A percentile compares a stretch with the other conserved stretches of the same genome.
phyloP scores from a whole-genome alignment of 2,329 filamentous ascomycete species.

The Penicillium expansum region DNA sequence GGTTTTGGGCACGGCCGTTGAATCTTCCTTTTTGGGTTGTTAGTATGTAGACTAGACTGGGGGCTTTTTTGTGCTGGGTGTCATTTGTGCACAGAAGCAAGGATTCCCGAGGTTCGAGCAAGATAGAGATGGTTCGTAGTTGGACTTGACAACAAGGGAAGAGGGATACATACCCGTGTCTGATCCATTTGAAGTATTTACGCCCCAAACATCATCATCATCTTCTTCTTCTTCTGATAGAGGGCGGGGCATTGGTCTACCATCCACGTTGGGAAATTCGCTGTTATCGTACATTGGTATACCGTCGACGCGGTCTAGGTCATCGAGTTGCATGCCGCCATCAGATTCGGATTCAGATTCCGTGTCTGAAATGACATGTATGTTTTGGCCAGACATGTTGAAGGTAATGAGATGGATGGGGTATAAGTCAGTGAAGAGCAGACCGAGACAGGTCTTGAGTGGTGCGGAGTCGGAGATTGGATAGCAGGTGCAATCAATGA shows the following conservation, averaged over 20 bases:
- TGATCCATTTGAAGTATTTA: background rate
- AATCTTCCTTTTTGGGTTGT: background rate
- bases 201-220: background rate
- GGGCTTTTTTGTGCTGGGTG: background rate
- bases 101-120: background rate
- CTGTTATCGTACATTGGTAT: background rate
- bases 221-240: too few species aligned
- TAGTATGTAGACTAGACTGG: background rate
- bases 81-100: background rate
- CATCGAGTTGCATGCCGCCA: conserved; percentile 29
- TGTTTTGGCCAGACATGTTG: conserved; percentile 15
- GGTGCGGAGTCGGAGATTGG: background rate
- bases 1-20: background rate
- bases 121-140: background rate
- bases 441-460: background rate
- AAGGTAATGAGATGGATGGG: background rate
- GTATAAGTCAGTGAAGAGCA: background rate
- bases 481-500: background rate
- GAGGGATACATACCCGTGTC: background rate
- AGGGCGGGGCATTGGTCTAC: background rate
- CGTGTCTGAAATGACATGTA: conserved; percentile 15
- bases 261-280: background rate
- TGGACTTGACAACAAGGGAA: background rate
- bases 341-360: conserved; percentile 20
- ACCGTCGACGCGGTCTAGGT: conserved; percentile 1